Conservation (phyloP, 257 asterid species). For the Forsythia suspensa region DNA sequence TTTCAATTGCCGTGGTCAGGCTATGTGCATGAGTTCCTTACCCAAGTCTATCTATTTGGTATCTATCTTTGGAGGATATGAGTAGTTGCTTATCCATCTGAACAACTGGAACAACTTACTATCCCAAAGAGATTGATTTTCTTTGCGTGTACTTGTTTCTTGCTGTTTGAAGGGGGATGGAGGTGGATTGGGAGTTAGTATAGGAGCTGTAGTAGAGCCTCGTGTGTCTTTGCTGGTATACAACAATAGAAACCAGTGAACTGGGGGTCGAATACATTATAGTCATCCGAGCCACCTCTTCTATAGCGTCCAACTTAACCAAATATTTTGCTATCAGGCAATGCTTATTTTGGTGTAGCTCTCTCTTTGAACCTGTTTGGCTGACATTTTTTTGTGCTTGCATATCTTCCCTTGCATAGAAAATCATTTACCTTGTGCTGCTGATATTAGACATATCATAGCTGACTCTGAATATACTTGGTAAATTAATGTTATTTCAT, state of each 20-base stretch:
- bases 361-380: background rate
- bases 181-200: too few relatives aligned
- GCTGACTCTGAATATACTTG: background rate
- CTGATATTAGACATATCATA: background rate
- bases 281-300: background rate
- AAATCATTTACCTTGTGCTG: background rate
- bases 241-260: background rate
- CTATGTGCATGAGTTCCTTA: constrained; percentile 9
- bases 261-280: background rate
- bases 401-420: background rate
- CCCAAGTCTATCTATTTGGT: background rate
- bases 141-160: too few relatives aligned
- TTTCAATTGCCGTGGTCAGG: background rate
- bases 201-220: background rate
- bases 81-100: background rate
- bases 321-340: background rate
- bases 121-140: too few relatives aligned
- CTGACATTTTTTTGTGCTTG: background rate
- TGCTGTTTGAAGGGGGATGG: too few relatives aligned
- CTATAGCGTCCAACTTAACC: background rate
- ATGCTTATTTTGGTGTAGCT: background rate
- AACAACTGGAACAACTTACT: too few relatives aligned
- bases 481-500: background rate
- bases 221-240: background rate
- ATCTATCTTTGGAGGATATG: background rate